A percentile compares a stretch with the other conserved stretches of the same genome.
These are phyloP conservation scores for Boletus fagicola DNA, from an alignment of 768 basidiomycete genomes.

Conservation along the genomic window DNA sequence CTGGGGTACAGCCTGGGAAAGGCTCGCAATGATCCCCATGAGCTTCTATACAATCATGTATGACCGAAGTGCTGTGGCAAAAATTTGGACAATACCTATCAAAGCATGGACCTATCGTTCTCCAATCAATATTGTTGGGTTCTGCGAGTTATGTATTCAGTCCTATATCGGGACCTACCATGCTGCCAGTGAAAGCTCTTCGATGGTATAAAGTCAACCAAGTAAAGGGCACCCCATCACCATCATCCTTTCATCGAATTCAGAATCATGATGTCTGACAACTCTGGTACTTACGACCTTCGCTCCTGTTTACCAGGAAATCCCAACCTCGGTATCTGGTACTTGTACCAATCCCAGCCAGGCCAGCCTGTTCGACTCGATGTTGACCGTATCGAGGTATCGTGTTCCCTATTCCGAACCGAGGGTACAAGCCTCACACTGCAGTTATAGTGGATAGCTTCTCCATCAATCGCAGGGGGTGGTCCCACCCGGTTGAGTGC, in stretches of 20 bases:
- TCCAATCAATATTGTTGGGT: not conserved
- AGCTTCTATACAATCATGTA: too few species aligned
- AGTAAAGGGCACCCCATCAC: not conserved
- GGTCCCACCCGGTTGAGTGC: not conserved
- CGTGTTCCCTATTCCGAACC: not conserved
- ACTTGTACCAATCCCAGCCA: not conserved
- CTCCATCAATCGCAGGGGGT: too few species aligned
- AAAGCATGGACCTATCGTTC: not conserved
- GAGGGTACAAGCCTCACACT: not conserved
- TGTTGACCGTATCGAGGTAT: not conserved
- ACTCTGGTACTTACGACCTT: too few species aligned
- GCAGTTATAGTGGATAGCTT: not conserved
- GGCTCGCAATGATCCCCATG: too few species aligned
- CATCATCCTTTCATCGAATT: not conserved
- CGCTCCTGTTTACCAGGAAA: not conserved
- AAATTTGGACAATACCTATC: too few species aligned
- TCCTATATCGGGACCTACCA: not conserved
- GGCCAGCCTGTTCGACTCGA: not conserved
- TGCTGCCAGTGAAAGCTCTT: too few species aligned
- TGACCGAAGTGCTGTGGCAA: too few species aligned
- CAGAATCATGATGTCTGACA: not conserved
- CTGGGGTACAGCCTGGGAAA: too few species aligned
- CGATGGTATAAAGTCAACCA: not conserved
- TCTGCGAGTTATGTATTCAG: not conserved
- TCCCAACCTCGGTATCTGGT: not conserved